These are phyloP conservation scores for Saccharomycopsis sp. DNA, from an alignment of 805 yeast species.

Conservation along the genomic window DNA sequence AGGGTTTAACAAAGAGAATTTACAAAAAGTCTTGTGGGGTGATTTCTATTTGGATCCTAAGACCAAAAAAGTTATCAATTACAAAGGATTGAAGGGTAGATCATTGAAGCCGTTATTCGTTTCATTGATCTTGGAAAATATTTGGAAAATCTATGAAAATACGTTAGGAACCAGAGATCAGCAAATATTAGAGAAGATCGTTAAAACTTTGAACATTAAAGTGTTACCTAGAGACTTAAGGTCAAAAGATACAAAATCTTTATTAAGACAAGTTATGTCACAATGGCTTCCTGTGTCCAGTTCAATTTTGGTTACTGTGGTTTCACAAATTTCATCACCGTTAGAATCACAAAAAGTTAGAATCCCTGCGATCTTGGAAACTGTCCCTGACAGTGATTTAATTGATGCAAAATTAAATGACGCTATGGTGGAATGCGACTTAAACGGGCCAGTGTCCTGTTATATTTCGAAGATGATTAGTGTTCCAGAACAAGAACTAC, in stretches of 20 bases:
- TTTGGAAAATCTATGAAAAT: conserved; percentile 85
- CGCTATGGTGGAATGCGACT: conserved; percentile 62
- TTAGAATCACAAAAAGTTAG: conserved; percentile 64
- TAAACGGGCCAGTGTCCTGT: conserved; percentile 59
- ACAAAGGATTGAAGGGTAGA: conserved; percentile 56
- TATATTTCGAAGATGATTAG: conserved; percentile 88
- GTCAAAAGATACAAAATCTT: conserved; percentile 64
- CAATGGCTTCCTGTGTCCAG: conserved; percentile 95
- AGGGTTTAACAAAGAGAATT: conserved; percentile 72
- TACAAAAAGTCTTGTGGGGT: conserved; percentile 92
- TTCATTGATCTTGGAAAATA: conserved; percentile 75
- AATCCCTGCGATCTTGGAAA: conserved; percentile 57
- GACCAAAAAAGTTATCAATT: conserved; percentile 71
- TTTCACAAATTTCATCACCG: conserved; percentile 84
- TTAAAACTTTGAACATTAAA: conserved; percentile 59
- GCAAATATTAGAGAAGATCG: conserved; percentile 70
- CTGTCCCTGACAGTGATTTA: conserved; percentile 43
- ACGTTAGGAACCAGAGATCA: conserved; percentile 48
- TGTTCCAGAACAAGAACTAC: conserved; percentile 74
- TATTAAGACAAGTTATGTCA: conserved; percentile 63
- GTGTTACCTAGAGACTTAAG: conserved; percentile 68
- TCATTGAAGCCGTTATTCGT: conserved; percentile 76
- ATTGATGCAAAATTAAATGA: conserved; percentile 42
- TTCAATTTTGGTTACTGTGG: conserved; percentile 75
- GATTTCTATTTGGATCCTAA: conserved; percentile 86